Evolutionary conservation across 352 stramenopile genomes (phyloP), one percentile per base, ranked within the genome.

Genomic region (Globisporangium abappressorium): DNA sequence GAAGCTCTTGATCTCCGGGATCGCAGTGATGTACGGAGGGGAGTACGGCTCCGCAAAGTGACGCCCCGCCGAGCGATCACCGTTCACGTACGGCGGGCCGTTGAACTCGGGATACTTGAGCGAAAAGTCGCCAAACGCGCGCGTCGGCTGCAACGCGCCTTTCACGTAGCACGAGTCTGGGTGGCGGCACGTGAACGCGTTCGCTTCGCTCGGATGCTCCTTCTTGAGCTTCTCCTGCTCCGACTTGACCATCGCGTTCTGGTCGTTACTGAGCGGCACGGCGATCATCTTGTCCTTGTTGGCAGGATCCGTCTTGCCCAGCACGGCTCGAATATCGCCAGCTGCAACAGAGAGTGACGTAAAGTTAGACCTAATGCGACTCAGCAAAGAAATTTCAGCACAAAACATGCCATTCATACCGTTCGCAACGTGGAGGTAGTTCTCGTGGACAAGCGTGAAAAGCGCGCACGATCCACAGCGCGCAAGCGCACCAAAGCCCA

Each of bases 101-200:
- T 98, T 98, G 70, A 98, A 98, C 73, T 98, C 93, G 0, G 91
- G 80, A 65, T 97, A 94, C 79, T 98, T 98, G 55, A 98, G 80
- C 34, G 96, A 94, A 62, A 97, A 97, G 72, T 98, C 94, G 2
- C 94, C 94, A 9, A 98, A 85, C 8, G 89, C 84, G 22, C 94
- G 87, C 28, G 94, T 98, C 1, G 91, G 91, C 67, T 97, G 91
- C 46, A 98, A 69, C 5, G 88, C 85, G 14, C 94, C 84, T 72
- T 98, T 98, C 64, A 98, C 94, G 70, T 98, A 98, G 78, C 94
- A 98, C 57, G 89, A 91, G 59, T 95, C 83, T 14, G 91, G 86
- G 41, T 92, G 89, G 61, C 95, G 95, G 66, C 94, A 98, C 18
- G 89, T 84, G 70, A 98, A 95, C 9, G 88, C 91, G 68, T 98